phyloP scores from a whole-genome alignment of 139 green algal species.

The Volvox africanus region DNA sequence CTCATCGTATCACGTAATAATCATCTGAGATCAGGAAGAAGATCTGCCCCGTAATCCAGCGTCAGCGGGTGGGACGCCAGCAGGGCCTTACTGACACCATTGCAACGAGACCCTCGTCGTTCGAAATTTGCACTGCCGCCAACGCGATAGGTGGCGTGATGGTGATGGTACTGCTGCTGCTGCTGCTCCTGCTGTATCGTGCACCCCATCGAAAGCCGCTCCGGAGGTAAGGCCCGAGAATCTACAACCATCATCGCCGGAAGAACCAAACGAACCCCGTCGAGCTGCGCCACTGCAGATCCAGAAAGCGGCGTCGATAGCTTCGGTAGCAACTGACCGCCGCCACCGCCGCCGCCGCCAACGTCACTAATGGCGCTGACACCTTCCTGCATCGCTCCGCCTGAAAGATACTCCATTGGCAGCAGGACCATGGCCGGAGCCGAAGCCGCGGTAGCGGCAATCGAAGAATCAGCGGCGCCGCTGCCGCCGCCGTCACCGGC shows the following conservation, averaged over 20 bases:
- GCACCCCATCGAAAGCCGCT: background rate
- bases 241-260: conserved; percentile 14
- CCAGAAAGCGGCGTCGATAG: background rate
- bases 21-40: too few species aligned
- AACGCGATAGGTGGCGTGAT: background rate
- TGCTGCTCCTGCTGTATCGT: background rate
- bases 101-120: background rate
- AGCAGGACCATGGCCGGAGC: background rate
- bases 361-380: background rate
- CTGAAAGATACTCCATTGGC: background rate
- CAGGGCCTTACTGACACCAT: background rate
- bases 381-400: too few species aligned
- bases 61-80: conserved; percentile 9
- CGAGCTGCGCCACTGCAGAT: background rate
- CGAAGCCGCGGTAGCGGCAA: background rate
- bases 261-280: background rate
- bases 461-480: background rate
- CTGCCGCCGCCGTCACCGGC: background rate
- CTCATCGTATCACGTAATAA: too few species aligned
- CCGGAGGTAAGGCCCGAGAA: background rate
- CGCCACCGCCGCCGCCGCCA: background rate
- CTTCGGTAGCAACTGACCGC: too few species aligned
- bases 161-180: background rate
- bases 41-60: too few species aligned
- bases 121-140: background rate